phyloP scores from a whole-genome alignment of 1,139 yeast species.

The Ashbya aceris region DNA sequence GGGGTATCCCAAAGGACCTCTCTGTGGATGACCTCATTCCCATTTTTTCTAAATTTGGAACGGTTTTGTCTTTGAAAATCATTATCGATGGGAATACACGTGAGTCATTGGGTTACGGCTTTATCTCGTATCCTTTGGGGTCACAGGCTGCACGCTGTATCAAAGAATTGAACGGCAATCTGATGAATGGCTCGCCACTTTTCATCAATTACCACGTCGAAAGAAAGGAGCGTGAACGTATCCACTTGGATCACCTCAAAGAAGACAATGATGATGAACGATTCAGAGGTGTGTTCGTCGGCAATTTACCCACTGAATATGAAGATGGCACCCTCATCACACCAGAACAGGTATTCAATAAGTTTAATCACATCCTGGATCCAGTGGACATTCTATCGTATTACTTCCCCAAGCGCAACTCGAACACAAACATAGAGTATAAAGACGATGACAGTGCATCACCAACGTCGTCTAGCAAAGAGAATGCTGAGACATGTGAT shows the following conservation, averaged over 20 bases:
- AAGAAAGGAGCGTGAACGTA: slow-evolving; percentile 39
- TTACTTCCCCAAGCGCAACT: slow-evolving; percentile 22
- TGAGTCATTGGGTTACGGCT: slow-evolving; percentile 40
- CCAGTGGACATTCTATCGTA: slow-evolving; percentile 20
- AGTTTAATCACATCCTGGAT: slow-evolving; percentile 12
- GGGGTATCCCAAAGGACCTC: slow-evolving; percentile 38
- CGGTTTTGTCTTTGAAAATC: slow-evolving; percentile 37
- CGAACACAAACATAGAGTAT: slow-evolving; percentile 8
- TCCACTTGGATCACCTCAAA: slow-evolving; percentile 23
- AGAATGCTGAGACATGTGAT: slow-evolving; percentile 9
- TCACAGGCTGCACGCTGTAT: slow-evolving; percentile 39
- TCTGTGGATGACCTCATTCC: slow-evolving; percentile 33
- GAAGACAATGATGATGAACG: slow-evolving; percentile 21
- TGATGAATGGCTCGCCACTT: slow-evolving; percentile 33
- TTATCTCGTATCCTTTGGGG: slow-evolving; percentile 37
- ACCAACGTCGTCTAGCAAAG: slow-evolving; percentile 1
- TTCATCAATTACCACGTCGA: slow-evolving; percentile 45
- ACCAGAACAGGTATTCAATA: slow-evolving; percentile 16
- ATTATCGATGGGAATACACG: slow-evolving; percentile 34
- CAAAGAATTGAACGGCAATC: slow-evolving; percentile 34
- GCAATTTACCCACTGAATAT: slow-evolving; percentile 21
- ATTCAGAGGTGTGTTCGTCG: slow-evolving; percentile 27
- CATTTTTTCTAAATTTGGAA: slow-evolving; percentile 37
- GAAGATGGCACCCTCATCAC: slow-evolving; percentile 12
- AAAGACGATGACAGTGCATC: slow-evolving; percentile 6